Evolutionary conservation across 2,329 filamentous ascomycete genomes (phyloP).

Genomic region (Diaporthe aspalathi): DNA sequence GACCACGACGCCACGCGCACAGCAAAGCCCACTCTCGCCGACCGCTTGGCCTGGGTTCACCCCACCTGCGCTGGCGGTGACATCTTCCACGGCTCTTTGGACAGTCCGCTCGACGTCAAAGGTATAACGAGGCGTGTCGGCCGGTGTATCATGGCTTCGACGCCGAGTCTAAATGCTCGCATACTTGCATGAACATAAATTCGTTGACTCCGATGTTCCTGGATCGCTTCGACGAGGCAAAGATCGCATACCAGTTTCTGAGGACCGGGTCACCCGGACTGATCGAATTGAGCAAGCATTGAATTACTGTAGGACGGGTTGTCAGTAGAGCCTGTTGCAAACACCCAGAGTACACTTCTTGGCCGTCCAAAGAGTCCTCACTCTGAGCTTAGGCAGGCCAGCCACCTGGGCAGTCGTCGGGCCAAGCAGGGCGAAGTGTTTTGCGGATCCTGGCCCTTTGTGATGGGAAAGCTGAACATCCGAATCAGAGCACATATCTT

Average conservation of each 20-base stretch:
- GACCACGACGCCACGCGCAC: constrained; percentile 76
- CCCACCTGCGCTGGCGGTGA: constrained; percentile 70
- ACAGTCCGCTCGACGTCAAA: constrained; percentile 83
- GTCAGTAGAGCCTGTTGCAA: neutral
- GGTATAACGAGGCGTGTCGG: constrained; percentile 88
- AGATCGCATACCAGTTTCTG: constrained; percentile 14
- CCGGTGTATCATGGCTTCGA: constrained; percentile 5
- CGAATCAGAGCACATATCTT: too few relatives aligned
- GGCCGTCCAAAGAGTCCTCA: too few relatives aligned
- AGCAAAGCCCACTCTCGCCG: constrained; percentile 66
- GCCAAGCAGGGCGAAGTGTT: too few relatives aligned
- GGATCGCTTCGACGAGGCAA: neutral
- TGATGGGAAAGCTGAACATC: too few relatives aligned
- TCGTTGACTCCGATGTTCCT: neutral
- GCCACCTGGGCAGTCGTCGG: too few relatives aligned
- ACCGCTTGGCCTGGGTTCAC: constrained; percentile 65
- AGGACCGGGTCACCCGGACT: neutral
- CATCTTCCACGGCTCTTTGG: constrained; percentile 78
- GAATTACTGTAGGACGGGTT: too few relatives aligned
- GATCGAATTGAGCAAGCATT: constrained; percentile 4
- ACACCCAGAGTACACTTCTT: too few relatives aligned
- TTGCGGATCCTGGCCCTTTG: too few relatives aligned
- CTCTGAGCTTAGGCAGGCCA: too few relatives aligned
- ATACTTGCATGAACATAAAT: constrained; percentile 11
- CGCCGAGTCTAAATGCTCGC: neutral